These are phyloP conservation scores for Hypomyces perniciosus DNA, from an alignment of 2,329 filamentous ascomycete genomes.

Conservation along the genomic window DNA sequence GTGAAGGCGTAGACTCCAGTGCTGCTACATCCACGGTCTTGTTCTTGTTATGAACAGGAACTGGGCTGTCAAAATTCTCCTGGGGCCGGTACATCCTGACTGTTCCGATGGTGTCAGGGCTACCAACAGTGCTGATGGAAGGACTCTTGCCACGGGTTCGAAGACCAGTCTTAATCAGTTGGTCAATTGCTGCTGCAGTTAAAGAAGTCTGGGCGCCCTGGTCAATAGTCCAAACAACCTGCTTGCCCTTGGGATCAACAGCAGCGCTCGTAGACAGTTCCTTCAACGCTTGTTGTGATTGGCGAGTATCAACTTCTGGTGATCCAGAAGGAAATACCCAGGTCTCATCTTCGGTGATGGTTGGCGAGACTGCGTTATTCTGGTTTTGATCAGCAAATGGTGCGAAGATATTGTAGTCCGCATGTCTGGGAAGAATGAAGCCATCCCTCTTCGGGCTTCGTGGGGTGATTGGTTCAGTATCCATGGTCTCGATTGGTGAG, in stretches of 20 bases:
- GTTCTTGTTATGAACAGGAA: slow-evolving; percentile 33
- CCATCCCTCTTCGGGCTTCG: slow-evolving; percentile 49
- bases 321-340: slow-evolving; percentile 43
- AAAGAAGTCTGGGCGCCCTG: slow-evolving; percentile 76
- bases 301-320: slow-evolving; percentile 40
- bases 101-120: slow-evolving; percentile 33
- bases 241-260: slow-evolving; percentile 35
- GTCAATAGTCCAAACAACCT: slow-evolving; percentile 49
- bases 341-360: slow-evolving; percentile 62
- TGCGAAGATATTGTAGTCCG: slow-evolving; percentile 35
- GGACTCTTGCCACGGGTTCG: slow-evolving; percentile 28
- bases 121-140: slow-evolving; percentile 30
- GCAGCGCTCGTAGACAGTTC: slow-evolving; percentile 56
- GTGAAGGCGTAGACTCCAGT: slow-evolving; percentile 31
- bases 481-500: slow-evolving; percentile 40
- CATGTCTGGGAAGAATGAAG: slow-evolving; percentile 50
- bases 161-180: slow-evolving; percentile 52
- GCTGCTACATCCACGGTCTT: slow-evolving; percentile 34
- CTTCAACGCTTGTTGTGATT: slow-evolving; percentile 53
- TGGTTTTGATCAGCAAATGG: slow-evolving; percentile 42
- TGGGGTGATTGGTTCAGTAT: slow-evolving; percentile 40
- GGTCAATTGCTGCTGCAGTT: slow-evolving; percentile 76
- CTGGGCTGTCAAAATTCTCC: slow-evolving; percentile 43
- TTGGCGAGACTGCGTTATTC: slow-evolving; percentile 32
- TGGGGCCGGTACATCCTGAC: slow-evolving; percentile 42